These are phyloP conservation scores for Borovskyia barvae DNA, from an alignment of 208 protist species.

Conservation along the genomic window DNA sequence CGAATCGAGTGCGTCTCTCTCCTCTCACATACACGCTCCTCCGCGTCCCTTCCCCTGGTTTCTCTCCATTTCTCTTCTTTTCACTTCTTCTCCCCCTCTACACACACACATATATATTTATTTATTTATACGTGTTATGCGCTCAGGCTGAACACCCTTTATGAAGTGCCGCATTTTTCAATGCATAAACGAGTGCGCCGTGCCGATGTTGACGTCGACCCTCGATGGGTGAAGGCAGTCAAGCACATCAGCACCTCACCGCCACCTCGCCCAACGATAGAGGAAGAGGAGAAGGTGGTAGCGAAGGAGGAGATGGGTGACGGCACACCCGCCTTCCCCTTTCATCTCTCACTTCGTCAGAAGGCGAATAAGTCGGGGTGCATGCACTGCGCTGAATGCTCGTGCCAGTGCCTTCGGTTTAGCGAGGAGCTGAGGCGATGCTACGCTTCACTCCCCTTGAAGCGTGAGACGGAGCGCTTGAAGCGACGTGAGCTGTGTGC, in stretches of 20 bases:
- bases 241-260: background rate
- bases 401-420: conserved; percentile 62
- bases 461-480: conserved; percentile 47
- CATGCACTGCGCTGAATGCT: conserved; percentile 39
- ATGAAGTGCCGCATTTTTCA: conserved; percentile 28
- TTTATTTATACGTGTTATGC: too few relatives aligned
- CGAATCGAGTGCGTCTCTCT: too few relatives aligned
- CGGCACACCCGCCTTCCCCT: conserved; percentile 44
- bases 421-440: conserved; percentile 29
- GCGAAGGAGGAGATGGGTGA: conserved; percentile 27
- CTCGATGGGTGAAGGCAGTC: conserved; percentile 2
- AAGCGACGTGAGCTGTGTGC: conserved; percentile 68
- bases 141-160: too few relatives aligned
- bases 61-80: background rate
- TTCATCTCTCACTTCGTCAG: conserved; percentile 42
- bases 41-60: too few relatives aligned
- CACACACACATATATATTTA: background rate
- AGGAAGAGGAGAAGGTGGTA: background rate
- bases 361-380: conserved; percentile 49
- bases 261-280: background rate
- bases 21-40: too few relatives aligned
- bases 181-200: conserved; percentile 49
- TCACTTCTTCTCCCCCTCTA: background rate
- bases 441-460: conserved; percentile 46
- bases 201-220: background rate